Conservation (phyloP, 2,329 filamentous ascomycete genomes). For the Hypoxylon sp. region DNA sequence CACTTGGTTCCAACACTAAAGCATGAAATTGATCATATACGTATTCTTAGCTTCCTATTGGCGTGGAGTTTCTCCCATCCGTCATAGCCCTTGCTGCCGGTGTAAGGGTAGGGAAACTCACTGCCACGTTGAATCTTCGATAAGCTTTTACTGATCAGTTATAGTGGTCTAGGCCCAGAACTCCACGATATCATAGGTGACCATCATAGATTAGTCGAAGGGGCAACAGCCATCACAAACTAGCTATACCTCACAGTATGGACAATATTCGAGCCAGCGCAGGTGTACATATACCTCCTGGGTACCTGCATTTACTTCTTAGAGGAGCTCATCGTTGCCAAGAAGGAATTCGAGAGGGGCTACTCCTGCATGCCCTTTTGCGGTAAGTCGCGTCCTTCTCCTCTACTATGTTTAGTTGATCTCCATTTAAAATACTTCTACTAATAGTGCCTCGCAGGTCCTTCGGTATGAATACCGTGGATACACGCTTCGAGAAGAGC, state of each 20-base stretch:
- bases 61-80: conserved; percentile 36
- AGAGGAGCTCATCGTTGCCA: conserved; percentile 13
- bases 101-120: conserved; percentile 1
- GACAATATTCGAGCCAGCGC: background rate
- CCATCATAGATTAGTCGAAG: background rate
- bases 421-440: background rate
- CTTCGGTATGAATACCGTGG: background rate
- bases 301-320: background rate
- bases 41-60: conserved; percentile 8
- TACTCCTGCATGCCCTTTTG: background rate
- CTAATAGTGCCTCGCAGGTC: background rate
- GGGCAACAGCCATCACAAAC: background rate
- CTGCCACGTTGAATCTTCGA: background rate
- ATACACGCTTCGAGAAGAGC: background rate
- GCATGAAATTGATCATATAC: background rate
- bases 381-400: conserved; percentile 2
- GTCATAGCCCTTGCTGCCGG: conserved; percentile 9
- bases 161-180: background rate
- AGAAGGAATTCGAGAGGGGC: conserved; percentile 6
- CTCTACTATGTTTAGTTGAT: background rate
- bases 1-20: background rate
- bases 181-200: background rate
- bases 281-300: background rate
- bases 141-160: background rate
- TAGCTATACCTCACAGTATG: background rate